phyloP scores from a whole-genome alignment of 129 eudicot species.

The Helichrysum umbraculigerum region DNA sequence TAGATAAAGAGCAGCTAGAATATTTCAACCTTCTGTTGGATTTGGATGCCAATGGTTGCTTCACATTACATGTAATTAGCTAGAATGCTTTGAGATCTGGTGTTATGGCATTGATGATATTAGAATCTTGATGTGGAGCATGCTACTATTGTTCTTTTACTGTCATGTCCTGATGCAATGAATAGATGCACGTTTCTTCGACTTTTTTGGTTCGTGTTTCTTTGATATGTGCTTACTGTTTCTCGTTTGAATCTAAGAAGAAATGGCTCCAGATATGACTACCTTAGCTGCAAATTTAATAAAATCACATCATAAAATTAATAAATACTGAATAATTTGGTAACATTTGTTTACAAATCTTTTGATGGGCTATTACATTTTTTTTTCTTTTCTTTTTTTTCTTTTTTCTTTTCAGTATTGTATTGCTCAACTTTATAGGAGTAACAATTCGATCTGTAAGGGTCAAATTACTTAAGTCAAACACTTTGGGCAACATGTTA shows the following conservation, averaged over 20 bases:
- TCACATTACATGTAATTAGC: conserved; percentile 4
- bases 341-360: too few relatives aligned
- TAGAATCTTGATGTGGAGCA: neutral
- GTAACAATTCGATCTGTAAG: too few relatives aligned
- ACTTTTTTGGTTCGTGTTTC: neutral
- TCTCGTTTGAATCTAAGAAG: neutral
- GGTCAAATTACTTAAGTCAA: too few relatives aligned
- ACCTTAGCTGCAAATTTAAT: neutral
- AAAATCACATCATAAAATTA: neutral
- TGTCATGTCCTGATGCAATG: neutral
- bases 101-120: neutral
- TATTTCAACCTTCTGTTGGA: conserved; percentile 32
- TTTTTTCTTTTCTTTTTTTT: too few relatives aligned
- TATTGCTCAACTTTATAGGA: too few relatives aligned
- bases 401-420: too few relatives aligned
- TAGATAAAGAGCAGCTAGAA: neutral
- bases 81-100: neutral
- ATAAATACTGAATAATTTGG: neutral
- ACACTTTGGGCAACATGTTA: too few relatives aligned
- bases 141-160: neutral
- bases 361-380: too few relatives aligned
- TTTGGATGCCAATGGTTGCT: conserved; percentile 6
- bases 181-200: neutral
- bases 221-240: neutral
- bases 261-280: neutral